Base-by-base conservation (phyloP, 2,329 filamentous ascomycete genomes). In the Colletotrichum sansevieriae region DNA sequence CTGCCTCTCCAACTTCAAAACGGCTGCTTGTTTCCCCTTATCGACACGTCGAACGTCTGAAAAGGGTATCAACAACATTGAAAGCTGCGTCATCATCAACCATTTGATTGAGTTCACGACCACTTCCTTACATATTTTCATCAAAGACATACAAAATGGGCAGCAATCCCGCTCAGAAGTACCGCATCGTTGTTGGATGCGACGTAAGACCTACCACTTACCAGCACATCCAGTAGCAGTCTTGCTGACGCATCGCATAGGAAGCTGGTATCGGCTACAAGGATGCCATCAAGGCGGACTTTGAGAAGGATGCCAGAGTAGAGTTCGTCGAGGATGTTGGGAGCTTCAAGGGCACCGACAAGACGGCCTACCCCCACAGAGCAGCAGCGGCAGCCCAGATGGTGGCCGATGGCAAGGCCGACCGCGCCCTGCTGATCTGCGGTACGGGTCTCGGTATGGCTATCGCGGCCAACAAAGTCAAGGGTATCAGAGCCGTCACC, bases 391-490 rank as follows among this genome's bases (percentile, higher is more conserved):
- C 92, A 5, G 91, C 92, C 13, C 81, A 82, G 69, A 83, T 91
- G 43, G 86, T 92, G 11, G 83, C 85, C 4, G 78, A 83, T 6
- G 90, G 90, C 49, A 84, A 89, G 74, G 91, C 88, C 60, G 93
- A 97, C 80, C 90, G 93, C 61, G 93, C 92, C 0, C 84, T 97
- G 43, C 82, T 94, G 47, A 93, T 97, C 82, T 97, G 93, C 81
- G 93, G 94, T 2, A 97, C 94, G 0, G 94, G 94, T 0, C 86
- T 97, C 8, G 94, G 94, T 20, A 94, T 97, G 8, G 93, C 94
- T 74, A 97, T 97, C 77, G 83, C 88, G n/a, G 94, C 94, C 72
- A 97, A 97, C 85, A 97, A 97, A 80, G 89, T 97, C 72, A 91
- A 90, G 65, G 93, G 93, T 6, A 89, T 97, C 70, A 85, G 93